Evolutionary conservation across 352 stramenopile genomes (phyloP).

Genomic region (Phytopythium vexans): DNA sequence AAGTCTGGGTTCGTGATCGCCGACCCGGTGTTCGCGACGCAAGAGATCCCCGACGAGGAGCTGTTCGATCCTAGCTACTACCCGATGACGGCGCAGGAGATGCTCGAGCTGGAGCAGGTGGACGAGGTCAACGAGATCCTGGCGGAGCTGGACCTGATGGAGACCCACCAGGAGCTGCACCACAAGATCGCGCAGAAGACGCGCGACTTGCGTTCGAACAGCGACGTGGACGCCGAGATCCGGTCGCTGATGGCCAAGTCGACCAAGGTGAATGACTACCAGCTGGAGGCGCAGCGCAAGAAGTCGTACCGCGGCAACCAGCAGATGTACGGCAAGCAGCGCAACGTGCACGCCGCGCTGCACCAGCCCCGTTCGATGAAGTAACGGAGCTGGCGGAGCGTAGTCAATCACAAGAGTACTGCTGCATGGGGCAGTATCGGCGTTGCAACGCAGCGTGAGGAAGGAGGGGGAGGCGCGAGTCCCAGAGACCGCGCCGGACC

Average conservation of each 20-base stretch:
- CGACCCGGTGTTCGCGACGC: constrained; percentile 39
- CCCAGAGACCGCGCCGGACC: background rate
- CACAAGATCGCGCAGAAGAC: constrained; percentile 53
- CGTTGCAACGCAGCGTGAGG: constrained; percentile 5
- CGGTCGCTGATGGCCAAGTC: constrained; percentile 55
- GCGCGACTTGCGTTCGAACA: constrained; percentile 46
- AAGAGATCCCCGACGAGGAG: constrained; percentile 73
- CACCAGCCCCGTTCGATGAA: constrained; percentile 75
- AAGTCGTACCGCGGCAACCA: constrained; percentile 22
- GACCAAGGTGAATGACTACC: constrained; percentile 39
- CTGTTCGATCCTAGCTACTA: constrained; percentile 69
- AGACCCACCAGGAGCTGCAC: constrained; percentile 71
- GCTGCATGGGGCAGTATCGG: constrained; percentile 8
- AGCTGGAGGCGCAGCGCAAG: constrained; percentile 27
- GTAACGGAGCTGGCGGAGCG: constrained; percentile 24
- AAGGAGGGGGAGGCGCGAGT: constrained; percentile 2
- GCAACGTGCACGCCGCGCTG: constrained; percentile 43
- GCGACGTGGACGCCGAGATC: constrained; percentile 57
- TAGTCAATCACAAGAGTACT: constrained; percentile 3
- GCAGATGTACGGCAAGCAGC: constrained; percentile 30
- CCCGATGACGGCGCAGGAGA: constrained; percentile 52
- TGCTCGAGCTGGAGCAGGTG: constrained; percentile 70
- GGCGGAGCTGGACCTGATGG: constrained; percentile 74
- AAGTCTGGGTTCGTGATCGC: constrained; percentile 65
- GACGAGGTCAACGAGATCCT: constrained; percentile 80